phyloP scores from a whole-genome alignment of 179 eudicot species.

The Monotropa hypopitys region DNA sequence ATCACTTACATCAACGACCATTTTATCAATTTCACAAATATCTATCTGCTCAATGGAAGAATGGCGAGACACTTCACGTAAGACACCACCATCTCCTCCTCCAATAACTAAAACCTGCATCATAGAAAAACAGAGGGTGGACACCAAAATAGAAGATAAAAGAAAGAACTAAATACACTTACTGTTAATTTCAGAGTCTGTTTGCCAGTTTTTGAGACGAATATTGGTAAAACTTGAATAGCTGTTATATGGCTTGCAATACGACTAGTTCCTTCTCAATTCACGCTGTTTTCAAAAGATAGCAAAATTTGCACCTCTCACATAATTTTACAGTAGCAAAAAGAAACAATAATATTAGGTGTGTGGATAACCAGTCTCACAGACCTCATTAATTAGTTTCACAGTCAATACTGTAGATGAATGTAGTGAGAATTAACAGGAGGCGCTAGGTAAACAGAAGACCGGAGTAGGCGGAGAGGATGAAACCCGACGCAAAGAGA shows the following conservation, averaged over 20 bases:
- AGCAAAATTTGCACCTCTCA: background rate
- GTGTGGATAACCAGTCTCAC: background rate
- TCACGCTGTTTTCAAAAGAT: background rate
- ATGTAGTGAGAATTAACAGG: background rate
- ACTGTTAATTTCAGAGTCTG: background rate
- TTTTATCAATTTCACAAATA: constrained; percentile 86
- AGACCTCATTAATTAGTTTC: background rate
- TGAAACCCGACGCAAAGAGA: too few species aligned
- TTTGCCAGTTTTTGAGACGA: background rate
- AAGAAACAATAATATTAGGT: background rate
- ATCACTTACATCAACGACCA: constrained; percentile 76
- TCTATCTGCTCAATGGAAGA: constrained; percentile 73
- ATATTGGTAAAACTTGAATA: background rate
- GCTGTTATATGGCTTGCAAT: background rate
- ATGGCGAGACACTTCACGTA: constrained; percentile 84
- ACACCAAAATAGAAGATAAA: background rate
- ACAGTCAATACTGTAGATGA: background rate
- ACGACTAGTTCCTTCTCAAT: background rate
- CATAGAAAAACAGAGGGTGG: background rate
- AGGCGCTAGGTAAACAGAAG: background rate
- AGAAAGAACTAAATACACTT: background rate
- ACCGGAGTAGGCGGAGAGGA: too few species aligned
- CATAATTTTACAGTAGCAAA: background rate
- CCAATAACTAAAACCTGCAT: constrained; percentile 83
- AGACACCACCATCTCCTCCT: constrained; percentile 90